Base-by-base conservation (phyloP, 352 stramenopile genomes). In the Globisporangium barbulae region DNA sequence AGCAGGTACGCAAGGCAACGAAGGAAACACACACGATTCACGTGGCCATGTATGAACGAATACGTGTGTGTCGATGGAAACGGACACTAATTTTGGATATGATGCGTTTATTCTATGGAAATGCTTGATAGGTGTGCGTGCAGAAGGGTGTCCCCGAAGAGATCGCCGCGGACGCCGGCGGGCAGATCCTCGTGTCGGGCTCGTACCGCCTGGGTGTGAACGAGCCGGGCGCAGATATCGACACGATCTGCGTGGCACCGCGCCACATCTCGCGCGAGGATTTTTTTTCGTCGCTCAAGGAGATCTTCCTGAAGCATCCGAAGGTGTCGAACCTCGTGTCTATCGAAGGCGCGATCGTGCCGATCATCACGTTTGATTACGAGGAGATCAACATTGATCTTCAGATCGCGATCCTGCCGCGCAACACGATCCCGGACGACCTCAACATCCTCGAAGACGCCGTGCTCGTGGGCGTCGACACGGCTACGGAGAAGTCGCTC, bases 331-430 rank as follows among this genome's bases (percentile, higher is more conserved):
- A 89, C 61, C 69, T 96, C 21, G 84, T 95, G 50, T 64, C 88
- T 5, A 96, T 96, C 58, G 88, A 96, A 68, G 85, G 86, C 52
- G 95, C 96, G 1, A 87, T 97, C 19, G 97, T 99, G 59, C 97
- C 97, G 2, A 98, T 99, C 69, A 86, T 99, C 52, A 99, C 97
- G 17, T 99, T 99, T 70, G 97, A 99, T 80, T 99, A 98, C 69
- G 94, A 99, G 68, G 96, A 98, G 57, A 97, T 99, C 69, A 99
- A 99, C 69, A 99, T 99, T 66, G 97, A 99, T 85, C 76, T 99
- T 21, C 86, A 99, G 56, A 99, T 99, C 73, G 97, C 96, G 13
- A 91, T 97, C 45, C 67, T 99, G 19, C 96, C 96, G 53, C 75
- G 90, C 55, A 95, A 95, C 45, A 88, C 83, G 25, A 96, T 99